Percentiles rank a stretch among this genome's conserved stretches.
phyloP scores from a whole-genome alignment of 805 yeast genomes.

The Kodamaea hsintzibuensis region DNA sequence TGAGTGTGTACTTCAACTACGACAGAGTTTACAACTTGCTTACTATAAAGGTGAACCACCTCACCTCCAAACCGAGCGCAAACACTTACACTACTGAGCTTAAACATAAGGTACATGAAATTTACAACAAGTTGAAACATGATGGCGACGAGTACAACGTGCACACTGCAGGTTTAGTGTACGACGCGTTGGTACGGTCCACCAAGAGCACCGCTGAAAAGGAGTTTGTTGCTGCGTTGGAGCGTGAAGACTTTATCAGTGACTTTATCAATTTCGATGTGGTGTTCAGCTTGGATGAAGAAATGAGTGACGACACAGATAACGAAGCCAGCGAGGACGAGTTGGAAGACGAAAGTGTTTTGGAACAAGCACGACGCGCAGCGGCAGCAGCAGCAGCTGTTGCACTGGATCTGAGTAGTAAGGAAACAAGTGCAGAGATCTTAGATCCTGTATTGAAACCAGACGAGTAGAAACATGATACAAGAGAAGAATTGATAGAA shows the following conservation, averaged over 20 bases:
- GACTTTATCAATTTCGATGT: conserved; percentile 31
- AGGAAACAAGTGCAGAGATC: conserved; percentile 16
- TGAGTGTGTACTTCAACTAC: conserved; percentile 21
- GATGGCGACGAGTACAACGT: conserved; percentile 20
- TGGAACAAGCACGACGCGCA: conserved; percentile 3
- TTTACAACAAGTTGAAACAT: conserved; percentile 12
- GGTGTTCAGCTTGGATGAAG: conserved; percentile 14
- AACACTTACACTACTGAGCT: conserved; percentile 14
- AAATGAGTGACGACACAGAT: conserved; percentile 11
- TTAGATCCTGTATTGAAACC: conserved; percentile 28
- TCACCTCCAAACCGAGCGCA: conserved; percentile 14
- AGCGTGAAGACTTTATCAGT: conserved; percentile 27
- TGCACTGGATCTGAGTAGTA: not conserved
- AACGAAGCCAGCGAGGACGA: conserved; percentile 11
- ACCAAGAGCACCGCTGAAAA: conserved; percentile 17
- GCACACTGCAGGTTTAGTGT: conserved; percentile 24
- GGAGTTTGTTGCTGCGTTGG: conserved; percentile 18
- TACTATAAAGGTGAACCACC: conserved; percentile 25
- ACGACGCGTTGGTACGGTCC: conserved; percentile 20
- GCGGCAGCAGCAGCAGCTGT: conserved; percentile 8
- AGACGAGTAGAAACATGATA: not conserved
- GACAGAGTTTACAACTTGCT: conserved; percentile 23
- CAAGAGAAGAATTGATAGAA: not conserved
- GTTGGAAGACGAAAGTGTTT: conserved; percentile 11
- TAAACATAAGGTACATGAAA: conserved; percentile 19